Conservation (phyloP, 1,139 yeast genomes). For the Yamadazyma diddensiae region DNA sequence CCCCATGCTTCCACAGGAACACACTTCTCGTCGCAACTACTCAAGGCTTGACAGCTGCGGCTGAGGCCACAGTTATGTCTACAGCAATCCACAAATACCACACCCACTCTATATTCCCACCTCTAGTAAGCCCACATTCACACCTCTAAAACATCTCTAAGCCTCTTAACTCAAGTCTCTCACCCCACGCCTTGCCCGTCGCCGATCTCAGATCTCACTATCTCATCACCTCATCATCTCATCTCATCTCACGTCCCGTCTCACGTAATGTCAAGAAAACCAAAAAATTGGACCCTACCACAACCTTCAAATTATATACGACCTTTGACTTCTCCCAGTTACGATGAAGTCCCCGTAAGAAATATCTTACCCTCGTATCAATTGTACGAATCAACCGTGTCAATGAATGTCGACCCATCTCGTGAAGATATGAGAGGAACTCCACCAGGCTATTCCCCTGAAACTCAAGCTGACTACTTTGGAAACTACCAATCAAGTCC, state of each 20-base stretch:
- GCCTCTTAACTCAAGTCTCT: too few relatives aligned
- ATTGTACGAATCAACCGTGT: conserved; percentile 38
- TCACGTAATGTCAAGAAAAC: not conserved
- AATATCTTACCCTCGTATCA: conserved; percentile 44
- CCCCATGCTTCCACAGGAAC: too few relatives aligned
- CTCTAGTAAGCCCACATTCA: too few relatives aligned
- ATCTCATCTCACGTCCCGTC: not conserved
- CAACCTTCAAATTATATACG: conserved; percentile 2
- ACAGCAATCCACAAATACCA: too few relatives aligned
- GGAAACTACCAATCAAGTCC: too few relatives aligned
- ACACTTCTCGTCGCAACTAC: too few relatives aligned
- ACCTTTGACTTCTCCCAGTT: conserved; percentile 16
- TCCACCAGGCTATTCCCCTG: conserved; percentile 35
- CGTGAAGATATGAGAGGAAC: conserved; percentile 29
- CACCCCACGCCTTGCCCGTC: too few relatives aligned
- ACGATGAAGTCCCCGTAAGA: conserved; percentile 21
- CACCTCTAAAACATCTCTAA: not conserved
- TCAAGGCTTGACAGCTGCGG: too few relatives aligned
- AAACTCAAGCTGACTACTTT: not conserved
- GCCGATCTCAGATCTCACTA: too few relatives aligned
- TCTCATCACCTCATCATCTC: too few relatives aligned
- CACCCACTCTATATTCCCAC: too few relatives aligned
- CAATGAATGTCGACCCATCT: conserved; percentile 35
- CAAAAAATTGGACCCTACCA: not conserved
- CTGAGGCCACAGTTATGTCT: too few relatives aligned